Evolutionary conservation across 495 filamentous ascomycete genomes (phyloP), one percentile per base, ranked within the genome.

Genomic region (Terfezia boudieri): DNA sequence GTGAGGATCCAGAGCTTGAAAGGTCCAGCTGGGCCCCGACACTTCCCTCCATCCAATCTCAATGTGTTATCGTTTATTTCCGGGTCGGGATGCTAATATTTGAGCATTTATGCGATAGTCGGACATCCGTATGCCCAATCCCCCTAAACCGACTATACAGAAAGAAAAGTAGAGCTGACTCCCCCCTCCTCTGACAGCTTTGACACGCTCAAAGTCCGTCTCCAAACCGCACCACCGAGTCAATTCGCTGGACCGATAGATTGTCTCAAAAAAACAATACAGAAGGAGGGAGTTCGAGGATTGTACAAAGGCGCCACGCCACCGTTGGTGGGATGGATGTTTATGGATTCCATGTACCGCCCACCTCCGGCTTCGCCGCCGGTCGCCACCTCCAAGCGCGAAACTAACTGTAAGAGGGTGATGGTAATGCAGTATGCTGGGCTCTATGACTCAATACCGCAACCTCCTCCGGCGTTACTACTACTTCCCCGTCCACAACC

Each of bases 271-370:
- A 80, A 84, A 60, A 94, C 85, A 12, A 41, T 93, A 49, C 76
- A 80, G 46, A 80, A 85, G 63, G 87, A 94, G 65, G 84, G 86
- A 12, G 66, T 89, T 36, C 65, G 68, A 22, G 87, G 83, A 14
- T 68, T 94, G 17, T 94, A 94, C 71, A 94, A 94, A 66, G 87
- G 83, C 63, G 87, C 88, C 12, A 84, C 83, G 4, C 89, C 89
- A 38, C 89, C 87, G 46, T 69, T 94, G 52, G 76, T 94, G 55
- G 90, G 90, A 57, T 98, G 89, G 89, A 94, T 94, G 85, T 82
- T 89, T 65, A 95, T 96, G 89, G 89, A 96, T 68, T 83, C 77
- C 56, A 70, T 94, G 76, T 79, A 63, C 7, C 26, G 26, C 7
- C 26, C 26, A 32, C 26, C 26, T 60, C 69, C 67, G 17, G 16